A percentile compares a stretch with the other conserved stretches of the same genome.
Evolutionary conservation across 495 filamentous ascomycete species (phyloP).

Genomic region (Tuber indicum): DNA sequence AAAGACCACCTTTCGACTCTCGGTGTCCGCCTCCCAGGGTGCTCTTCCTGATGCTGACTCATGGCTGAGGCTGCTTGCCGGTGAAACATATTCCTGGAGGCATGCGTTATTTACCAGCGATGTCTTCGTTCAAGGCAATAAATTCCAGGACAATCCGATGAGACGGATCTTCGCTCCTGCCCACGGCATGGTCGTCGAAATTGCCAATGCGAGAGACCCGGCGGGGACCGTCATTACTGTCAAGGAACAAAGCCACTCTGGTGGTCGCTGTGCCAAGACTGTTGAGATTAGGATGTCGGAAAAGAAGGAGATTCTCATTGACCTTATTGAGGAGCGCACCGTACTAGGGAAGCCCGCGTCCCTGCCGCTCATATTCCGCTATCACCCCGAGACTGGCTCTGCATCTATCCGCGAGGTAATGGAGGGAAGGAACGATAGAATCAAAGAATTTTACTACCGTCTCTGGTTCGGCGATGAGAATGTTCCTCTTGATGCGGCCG

Average conservation of each 20-base stretch:
- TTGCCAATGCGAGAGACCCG: conserved; percentile 69
- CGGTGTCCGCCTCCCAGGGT: conserved; percentile 57
- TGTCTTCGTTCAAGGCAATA: conserved; percentile 87
- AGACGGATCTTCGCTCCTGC: conserved; percentile 80
- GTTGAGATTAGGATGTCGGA: conserved; percentile 71
- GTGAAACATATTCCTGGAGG: conserved; percentile 75
- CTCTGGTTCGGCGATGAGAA: conserved; percentile 90
- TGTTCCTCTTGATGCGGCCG: conserved; percentile 73
- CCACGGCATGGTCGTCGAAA: conserved; percentile 80
- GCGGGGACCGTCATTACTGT: conserved; percentile 73
- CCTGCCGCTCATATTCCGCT: conserved; percentile 77
- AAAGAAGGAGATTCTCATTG: conserved; percentile 72
- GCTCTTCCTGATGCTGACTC: conserved; percentile 67
- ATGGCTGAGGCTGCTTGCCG: conserved; percentile 88
- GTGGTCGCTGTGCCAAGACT: conserved; percentile 68
- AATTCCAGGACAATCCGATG: conserved; percentile 95
- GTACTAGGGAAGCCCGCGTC: conserved; percentile 69
- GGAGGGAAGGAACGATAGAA: conserved; percentile 85
- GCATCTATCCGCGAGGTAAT: conserved; percentile 94
- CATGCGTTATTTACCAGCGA: conserved; percentile 97
- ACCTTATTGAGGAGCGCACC: conserved; percentile 83
- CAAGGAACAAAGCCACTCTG: conserved; percentile 59
- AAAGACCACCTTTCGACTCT: conserved; percentile 74
- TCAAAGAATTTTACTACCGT: conserved; percentile 96
- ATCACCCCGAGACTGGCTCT: conserved; percentile 88